phyloP scores from a whole-genome alignment of 805 yeast genomes.

The Spencermartinsiella europaea region DNA sequence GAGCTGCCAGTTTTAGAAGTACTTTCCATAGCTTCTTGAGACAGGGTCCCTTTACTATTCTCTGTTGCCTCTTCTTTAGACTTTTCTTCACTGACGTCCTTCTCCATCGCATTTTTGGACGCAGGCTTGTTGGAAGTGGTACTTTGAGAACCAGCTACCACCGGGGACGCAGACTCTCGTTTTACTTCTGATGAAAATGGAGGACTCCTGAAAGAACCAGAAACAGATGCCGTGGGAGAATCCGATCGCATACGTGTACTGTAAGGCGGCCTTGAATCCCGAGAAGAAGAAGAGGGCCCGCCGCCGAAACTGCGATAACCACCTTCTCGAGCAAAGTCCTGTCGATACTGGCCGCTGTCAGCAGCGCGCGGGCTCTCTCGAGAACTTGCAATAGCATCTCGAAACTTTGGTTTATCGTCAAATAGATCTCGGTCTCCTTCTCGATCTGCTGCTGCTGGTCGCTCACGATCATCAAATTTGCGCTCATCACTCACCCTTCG shows the following conservation, averaged over 20 bases:
- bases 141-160: too few relatives aligned
- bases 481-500: neutral
- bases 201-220: neutral
- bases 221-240: neutral
- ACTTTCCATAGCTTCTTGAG: too few relatives aligned
- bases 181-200: neutral
- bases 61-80: conserved; percentile 2
- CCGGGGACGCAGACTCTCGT: neutral
- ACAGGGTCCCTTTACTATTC: too few relatives aligned
- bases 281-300: too few relatives aligned
- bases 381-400: too few relatives aligned
- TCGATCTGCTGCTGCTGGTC: conserved; percentile 14
- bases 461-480: conserved; percentile 8
- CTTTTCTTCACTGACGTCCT: neutral
- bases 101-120: too few relatives aligned
- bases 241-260: neutral
- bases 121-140: too few relatives aligned
- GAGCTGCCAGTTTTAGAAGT: too few relatives aligned
- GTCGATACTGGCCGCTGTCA: too few relatives aligned
- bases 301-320: too few relatives aligned
- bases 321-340: too few relatives aligned
- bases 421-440: conserved; percentile 15
- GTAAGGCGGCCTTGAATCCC: neutral
- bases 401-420: conserved; percentile 3
- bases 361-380: too few relatives aligned